Conservation (phyloP, 805 yeast species). For the Ogataea nakhonphanomensis region DNA sequence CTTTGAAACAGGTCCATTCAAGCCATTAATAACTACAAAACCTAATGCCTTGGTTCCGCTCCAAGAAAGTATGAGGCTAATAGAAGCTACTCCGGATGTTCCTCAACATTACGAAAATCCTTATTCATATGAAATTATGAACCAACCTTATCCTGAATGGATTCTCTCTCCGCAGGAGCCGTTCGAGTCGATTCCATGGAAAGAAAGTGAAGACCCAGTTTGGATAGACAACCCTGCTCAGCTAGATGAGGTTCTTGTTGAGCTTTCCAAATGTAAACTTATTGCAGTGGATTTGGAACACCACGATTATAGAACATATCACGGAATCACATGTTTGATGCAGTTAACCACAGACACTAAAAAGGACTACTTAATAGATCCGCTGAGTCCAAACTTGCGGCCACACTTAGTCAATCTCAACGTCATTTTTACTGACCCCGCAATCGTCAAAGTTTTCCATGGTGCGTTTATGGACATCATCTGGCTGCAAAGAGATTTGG, state of each 20-base stretch:
- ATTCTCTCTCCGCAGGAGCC: slow-evolving; percentile 48
- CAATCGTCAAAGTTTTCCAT: slow-evolving; percentile 82
- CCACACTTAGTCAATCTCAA: slow-evolving; percentile 68
- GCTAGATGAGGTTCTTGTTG: slow-evolving; percentile 51
- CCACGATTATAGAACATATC: slow-evolving; percentile 86
- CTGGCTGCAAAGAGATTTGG: slow-evolving; percentile 95
- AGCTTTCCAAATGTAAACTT: slow-evolving; percentile 49
- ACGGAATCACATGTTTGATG: slow-evolving; percentile 90
- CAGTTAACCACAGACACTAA: slow-evolving; percentile 71
- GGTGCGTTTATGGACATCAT: slow-evolving; percentile 97
- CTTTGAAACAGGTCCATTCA: slow-evolving; percentile 66
- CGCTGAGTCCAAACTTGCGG: slow-evolving; percentile 59
- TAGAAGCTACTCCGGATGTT: slow-evolving; percentile 36
- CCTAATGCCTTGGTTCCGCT: slow-evolving; percentile 65
- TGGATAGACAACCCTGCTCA: slow-evolving; percentile 67
- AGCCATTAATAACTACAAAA: slow-evolving; percentile 65
- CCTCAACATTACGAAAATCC: slow-evolving; percentile 77
- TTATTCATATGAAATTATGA: slow-evolving; percentile 68
- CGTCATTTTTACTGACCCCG: slow-evolving; percentile 75
- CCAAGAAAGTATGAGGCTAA: slow-evolving; percentile 45
- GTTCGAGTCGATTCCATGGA: slow-evolving; percentile 57
- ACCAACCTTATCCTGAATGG: slow-evolving; percentile 62
- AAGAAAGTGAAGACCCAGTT: slow-evolving; percentile 46
- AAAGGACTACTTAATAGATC: slow-evolving; percentile 80
- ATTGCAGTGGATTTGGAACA: slow-evolving; percentile 96